Percentiles rank a stretch among this genome's conserved stretches.
These are phyloP conservation scores for Rubroshorea leprosula DNA, from an alignment of 345 rosid species.

Conservation along the genomic window DNA sequence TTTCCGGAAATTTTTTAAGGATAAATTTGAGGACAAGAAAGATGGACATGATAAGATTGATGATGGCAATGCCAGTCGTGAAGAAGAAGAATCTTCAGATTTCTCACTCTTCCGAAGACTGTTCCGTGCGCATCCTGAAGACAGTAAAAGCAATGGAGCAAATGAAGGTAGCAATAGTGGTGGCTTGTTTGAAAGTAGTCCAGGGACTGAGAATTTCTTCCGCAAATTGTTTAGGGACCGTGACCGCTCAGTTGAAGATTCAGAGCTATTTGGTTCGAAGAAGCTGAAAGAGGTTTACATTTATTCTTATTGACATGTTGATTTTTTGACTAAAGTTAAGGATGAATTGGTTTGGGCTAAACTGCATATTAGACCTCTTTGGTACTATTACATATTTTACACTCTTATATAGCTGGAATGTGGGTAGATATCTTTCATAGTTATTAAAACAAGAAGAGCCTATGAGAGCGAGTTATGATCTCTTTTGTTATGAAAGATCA, in stretches of 20 bases:
- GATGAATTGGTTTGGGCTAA: not conserved
- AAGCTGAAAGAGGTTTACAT: slow-evolving; percentile 54
- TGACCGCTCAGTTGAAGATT: slow-evolving; percentile 89
- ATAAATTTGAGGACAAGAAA: slow-evolving; percentile 75
- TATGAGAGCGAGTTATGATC: not conserved
- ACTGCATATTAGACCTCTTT: not conserved
- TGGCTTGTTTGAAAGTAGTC: slow-evolving; percentile 74
- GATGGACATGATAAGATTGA: slow-evolving; percentile 53
- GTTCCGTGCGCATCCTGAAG: slow-evolving; percentile 96
- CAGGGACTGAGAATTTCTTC: slow-evolving; percentile 92
- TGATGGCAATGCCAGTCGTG: slow-evolving; percentile 44
- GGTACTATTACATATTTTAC: not conserved
- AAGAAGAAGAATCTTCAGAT: slow-evolving; percentile 85
- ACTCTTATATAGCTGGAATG: not conserved
- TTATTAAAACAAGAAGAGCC: not conserved
- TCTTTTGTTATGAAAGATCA: too few relatives aligned
- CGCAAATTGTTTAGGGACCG: slow-evolving; percentile 95
- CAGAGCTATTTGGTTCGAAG: slow-evolving; percentile 74
- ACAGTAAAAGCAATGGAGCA: slow-evolving; percentile 41
- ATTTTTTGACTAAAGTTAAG: slow-evolving; percentile 1
- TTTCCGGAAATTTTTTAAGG: slow-evolving; percentile 77
- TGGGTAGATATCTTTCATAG: not conserved
- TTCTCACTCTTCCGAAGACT: slow-evolving; percentile 70
- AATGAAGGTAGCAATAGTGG: slow-evolving; percentile 54
- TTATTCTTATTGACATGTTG: slow-evolving; percentile 2